Base-by-base conservation (phyloP, 2,329 filamentous ascomycete species). In the Emergomyces africanus region DNA sequence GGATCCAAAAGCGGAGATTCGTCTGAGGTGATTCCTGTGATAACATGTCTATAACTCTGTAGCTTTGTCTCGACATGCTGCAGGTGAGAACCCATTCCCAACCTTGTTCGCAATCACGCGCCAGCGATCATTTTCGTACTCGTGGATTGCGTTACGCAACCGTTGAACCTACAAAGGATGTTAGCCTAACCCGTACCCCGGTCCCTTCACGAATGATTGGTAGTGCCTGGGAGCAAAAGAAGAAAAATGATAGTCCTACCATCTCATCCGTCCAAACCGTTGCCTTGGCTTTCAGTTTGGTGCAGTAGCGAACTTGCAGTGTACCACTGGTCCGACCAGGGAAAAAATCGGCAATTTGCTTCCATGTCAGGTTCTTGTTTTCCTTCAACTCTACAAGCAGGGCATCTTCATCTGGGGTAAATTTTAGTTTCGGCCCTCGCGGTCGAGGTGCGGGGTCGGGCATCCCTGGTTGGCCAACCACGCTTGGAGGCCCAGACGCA, bases 301-400 rank as follows among this genome's bases (percentile, higher is more conserved):
- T 96, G 71, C 91, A 96, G 72, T 96, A 96, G 41, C 91, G 86
- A 58, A 96, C 91, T 73, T 96, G 91, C 62, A 96, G 76, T 35
- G 91, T 96, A 20, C 91, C 91, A 51, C 89, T 95, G 60, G 89
- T 94, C 60, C 91, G 81, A 1, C 90, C 91, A 0, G 91, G 91
- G 66, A 96, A 96, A 75, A 96, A 96, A 69, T 96, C 91, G 59
- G 90, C 89, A 68, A 96, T 96, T 78, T 96, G 91, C 75, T 95
- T 96, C 91, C 91, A 96, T 4, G 91, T 95, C 70, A 96, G 78
- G 69, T 89, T 91, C 73, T 94, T 95, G 69, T 94, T 91, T 74
- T 96, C 91, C 73, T 96, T 96, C 62, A 96, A 78, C 69, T 95
- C 89, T 59, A 96, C 86, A 58, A 96, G 79, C 54, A 95, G 77